Percentiles rank a stretch among this genome's conserved stretches.
Evolutionary conservation across 1,284 basidiomycete species (phyloP).

Genomic region (Fomitiporia mediterranea): DNA sequence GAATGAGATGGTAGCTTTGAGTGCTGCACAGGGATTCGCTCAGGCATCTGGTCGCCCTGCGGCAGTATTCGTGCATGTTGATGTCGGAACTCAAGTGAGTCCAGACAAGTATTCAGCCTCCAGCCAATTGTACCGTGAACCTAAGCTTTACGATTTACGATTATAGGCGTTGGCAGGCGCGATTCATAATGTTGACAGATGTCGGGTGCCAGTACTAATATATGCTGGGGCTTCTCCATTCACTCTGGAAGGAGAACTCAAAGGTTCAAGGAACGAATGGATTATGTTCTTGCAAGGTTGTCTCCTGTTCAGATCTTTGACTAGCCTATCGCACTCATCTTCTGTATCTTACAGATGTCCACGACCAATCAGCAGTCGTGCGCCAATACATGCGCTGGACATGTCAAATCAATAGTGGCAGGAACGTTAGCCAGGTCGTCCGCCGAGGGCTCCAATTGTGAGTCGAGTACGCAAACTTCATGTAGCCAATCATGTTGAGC

Average conservation of each 20-base stretch:
- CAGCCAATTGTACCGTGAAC: neutral
- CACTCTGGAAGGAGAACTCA: constrained; percentile 47
- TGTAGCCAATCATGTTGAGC: neutral
- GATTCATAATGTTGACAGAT: constrained; percentile 63
- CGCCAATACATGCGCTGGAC: constrained; percentile 70
- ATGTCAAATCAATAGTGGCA: constrained; percentile 52
- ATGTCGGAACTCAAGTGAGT: constrained; percentile 63
- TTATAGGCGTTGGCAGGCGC: constrained; percentile 61
- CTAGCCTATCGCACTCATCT: neutral
- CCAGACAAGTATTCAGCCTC: neutral
- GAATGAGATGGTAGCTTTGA: constrained; percentile 72
- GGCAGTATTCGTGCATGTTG: constrained; percentile 68
- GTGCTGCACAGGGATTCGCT: constrained; percentile 65
- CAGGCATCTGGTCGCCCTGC: constrained; percentile 62
- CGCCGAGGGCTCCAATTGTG: constrained; percentile 61
- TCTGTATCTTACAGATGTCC: constrained; percentile 43
- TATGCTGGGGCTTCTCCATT: constrained; percentile 67
- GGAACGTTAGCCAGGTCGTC: constrained; percentile 44
- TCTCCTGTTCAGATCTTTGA: neutral
- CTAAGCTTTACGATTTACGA: neutral
- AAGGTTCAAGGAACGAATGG: constrained; percentile 66
- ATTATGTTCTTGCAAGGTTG: constrained; percentile 68
- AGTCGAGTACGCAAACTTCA: neutral
- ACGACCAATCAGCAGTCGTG: constrained; percentile 61
- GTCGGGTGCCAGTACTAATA: constrained; percentile 60